These are phyloP conservation scores for Puya raimondii DNA, from an alignment of 176 grass and related monocot species.

Conservation along the genomic window DNA sequence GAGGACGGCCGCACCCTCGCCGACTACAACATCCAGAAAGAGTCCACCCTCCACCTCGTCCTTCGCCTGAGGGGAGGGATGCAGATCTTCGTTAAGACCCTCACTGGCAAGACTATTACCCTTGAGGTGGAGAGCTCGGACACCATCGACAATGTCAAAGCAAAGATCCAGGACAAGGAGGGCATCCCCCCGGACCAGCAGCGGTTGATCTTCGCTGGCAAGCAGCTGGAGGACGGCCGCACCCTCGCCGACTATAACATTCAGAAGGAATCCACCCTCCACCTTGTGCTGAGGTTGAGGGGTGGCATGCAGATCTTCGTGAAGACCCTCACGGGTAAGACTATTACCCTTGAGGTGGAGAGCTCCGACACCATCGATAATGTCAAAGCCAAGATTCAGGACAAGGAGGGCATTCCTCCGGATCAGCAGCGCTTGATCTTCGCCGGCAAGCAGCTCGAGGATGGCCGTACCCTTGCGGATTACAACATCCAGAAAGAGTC, in stretches of 20 bases:
- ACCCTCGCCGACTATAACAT: neutral
- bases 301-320: conserved; percentile 26
- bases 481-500: no score
- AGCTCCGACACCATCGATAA: no score
- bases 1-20: conserved; percentile 61
- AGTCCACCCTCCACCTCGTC: conserved; percentile 56
- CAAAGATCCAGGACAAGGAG: neutral
- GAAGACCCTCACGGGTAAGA: conserved; percentile 34
- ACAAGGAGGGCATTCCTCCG: no score
- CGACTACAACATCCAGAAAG: conserved; percentile 74
- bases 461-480: no score
- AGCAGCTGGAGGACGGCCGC: conserved; percentile 3
- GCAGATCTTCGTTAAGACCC: no score
- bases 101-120: no score
- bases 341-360: conserved; percentile 28
- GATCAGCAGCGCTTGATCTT: no score
- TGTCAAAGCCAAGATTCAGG: no score
- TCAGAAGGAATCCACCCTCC: conserved; percentile 9
- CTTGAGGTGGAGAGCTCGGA: no score
- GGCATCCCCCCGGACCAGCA: neutral
- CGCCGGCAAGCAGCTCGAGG: no score
- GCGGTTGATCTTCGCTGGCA: neutral
- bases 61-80: no score
- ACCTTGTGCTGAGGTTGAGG: neutral
- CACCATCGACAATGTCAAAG: neutral